Base-by-base conservation (phyloP, 225 moss, liverwort and hornwort genomes). In the Takakia lepidozioides region DNA sequence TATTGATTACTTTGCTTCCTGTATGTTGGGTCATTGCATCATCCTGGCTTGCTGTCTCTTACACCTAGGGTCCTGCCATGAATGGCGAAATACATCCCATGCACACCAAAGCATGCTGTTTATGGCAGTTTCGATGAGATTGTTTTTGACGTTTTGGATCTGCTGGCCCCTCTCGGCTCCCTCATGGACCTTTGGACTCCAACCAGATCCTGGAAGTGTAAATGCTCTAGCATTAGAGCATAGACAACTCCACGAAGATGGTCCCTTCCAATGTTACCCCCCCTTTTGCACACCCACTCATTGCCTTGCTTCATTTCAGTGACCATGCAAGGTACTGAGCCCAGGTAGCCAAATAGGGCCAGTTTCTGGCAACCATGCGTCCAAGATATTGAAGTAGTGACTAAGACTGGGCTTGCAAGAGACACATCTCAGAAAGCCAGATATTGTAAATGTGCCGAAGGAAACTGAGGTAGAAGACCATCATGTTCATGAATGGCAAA, bases 311-410 rank as follows among this genome's bases (percentile, higher is more conserved):
- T 27, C 84, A 69, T 66, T 84, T 87, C 74, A 87, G 23, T 26
- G 87, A 87, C 87, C 87, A 87, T 21, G 84, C 80, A 15, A 87
- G 70, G 51, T 87, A 87, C 78, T 79, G 63, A 30, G n/a, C n/a
- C n/a, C n/a, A n/a, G n/a, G n/a, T n/a, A n/a, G n/a, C n/a, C n/a
- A n/a, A n/a, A n/a, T n/a, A n/a, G n/a, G n/a, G n/a, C n/a, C n/a
- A n/a, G n/a, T n/a, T n/a, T n/a, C n/a, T n/a, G n/a, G n/a, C 43
- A 19, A 38, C 11, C 27, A 50, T 13, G 5, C 11, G 5, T 5
- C 32, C 5, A 34, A 34, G n/a, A n/a, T n/a, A n/a, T n/a, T n/a
- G n/a, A n/a, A n/a, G n/a, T n/a, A n/a, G n/a, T n/a, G n/a, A n/a
- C n/a, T n/a, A n/a, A n/a, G n/a, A n/a, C n/a, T n/a, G n/a, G n/a